Evolutionary conservation across 1,284 basidiomycete species (phyloP), one percentile per base, ranked within the genome.

Genomic region (Sanghuangporus baumii): DNA sequence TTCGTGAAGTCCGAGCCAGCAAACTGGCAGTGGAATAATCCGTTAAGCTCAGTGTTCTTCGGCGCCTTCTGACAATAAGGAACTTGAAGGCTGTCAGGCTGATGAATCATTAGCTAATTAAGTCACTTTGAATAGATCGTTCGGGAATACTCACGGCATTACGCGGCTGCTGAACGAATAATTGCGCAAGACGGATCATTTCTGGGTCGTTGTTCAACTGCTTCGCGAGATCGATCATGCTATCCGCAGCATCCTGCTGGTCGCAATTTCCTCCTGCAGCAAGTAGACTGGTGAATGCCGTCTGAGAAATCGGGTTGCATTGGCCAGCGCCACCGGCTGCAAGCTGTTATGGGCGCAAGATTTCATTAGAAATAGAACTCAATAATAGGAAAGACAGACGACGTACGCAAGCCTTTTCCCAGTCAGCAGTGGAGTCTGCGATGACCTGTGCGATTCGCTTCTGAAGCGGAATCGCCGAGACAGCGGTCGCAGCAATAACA

Each of bases 111-210:
- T 16, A 36, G 18, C 5, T 36, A 2, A 54, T 36, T 26, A 7
- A 37, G 2, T n/a, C 31, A 6, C 38, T 57, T 47, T 7, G 37
- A 38, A 31, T 4, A n/a, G 31, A 37, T 40, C 26, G 23, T 46
- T n/a, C 4, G 38, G 38, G 2, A 20, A 47, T 12, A 69, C 76
- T 56, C 66, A 77, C 75, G 41, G 75, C 70, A 70, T 79, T 80
- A 57, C 78, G 74, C n/a, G 85, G 82, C 70, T 87, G 85, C 69
- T 87, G 85, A 9, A 74, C 78, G 66, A 85, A 87, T 54, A 74
- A 61, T 55, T 71, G 70, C 8, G 72, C 64, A 37, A 71, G 69
- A 36, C 59, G 57, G 59, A 74, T 73, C 71, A 73, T 73, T 31
- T 71, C 68, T 9, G 71, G 36, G 59, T 72, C 63, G 56, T 68